Evolutionary conservation across 75 land plant genomes (phyloP).

Genomic region (Adiantum capillusveneris): DNA sequence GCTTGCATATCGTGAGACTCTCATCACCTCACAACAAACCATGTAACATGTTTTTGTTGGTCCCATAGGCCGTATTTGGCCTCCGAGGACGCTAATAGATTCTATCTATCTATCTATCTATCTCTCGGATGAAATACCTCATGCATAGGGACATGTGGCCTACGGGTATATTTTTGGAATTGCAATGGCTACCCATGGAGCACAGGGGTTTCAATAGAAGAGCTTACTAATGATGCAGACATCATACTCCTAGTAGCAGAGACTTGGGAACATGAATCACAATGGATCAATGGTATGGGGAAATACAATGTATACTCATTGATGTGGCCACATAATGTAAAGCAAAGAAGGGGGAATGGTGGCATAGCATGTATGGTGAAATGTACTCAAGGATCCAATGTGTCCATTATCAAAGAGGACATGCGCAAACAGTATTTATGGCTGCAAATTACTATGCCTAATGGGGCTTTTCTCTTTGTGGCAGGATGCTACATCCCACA

Average conservation of each 20-base stretch:
- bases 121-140: too few relatives aligned
- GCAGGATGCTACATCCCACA: background rate
- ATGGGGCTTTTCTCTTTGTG: background rate
- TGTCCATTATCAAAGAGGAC: background rate
- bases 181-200: background rate
- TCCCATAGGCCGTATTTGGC: background rate
- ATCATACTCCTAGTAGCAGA: background rate
- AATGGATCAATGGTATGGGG: too few relatives aligned
- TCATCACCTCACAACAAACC: background rate
- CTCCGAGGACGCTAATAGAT: too few relatives aligned
- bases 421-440: background rate
- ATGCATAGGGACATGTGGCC: background rate
- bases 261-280: too few relatives aligned
- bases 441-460: background rate
- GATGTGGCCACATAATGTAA: background rate
- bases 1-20: background rate
- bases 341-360: background rate
- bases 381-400: background rate
- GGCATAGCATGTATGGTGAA: slow-evolving; percentile 1
- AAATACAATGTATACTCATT: too few relatives aligned
- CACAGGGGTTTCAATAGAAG: background rate
- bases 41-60: background rate
- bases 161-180: slow-evolving; percentile 1
- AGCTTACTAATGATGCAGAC: background rate
- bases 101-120: too few relatives aligned